These are phyloP conservation scores for Halophytophthora polymorphica DNA, from an alignment of 352 stramenopile genomes.

Conservation along the genomic window DNA sequence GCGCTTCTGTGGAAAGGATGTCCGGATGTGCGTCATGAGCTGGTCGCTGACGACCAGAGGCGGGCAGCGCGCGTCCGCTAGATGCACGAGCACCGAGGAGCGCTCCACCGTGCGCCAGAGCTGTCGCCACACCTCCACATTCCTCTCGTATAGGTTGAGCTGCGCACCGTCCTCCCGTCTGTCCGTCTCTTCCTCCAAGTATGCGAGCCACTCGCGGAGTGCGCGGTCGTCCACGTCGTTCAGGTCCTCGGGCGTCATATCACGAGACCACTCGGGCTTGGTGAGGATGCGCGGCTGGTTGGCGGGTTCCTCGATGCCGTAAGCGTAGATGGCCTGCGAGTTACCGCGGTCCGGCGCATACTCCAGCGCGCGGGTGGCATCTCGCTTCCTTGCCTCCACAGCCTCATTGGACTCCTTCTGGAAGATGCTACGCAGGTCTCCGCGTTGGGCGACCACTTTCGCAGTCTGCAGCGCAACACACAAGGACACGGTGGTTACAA, in stretches of 20 bases:
- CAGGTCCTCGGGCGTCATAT: slow-evolving; percentile 68
- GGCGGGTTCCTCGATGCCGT: slow-evolving; percentile 43
- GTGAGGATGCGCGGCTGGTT: slow-evolving; percentile 67
- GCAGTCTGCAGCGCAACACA: neutral
- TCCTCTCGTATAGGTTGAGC: slow-evolving; percentile 79
- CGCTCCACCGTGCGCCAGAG: slow-evolving; percentile 81
- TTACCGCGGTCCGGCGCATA: slow-evolving; percentile 59
- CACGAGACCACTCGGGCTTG: slow-evolving; percentile 59
- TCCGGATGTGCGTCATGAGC: slow-evolving; percentile 48
- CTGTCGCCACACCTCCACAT: slow-evolving; percentile 81
- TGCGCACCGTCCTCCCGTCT: slow-evolving; percentile 15
- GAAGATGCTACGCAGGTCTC: slow-evolving; percentile 73
- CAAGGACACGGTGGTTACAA: neutral
- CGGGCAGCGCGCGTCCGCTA: slow-evolving; percentile 69
- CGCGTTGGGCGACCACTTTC: slow-evolving; percentile 28
- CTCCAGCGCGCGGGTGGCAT: slow-evolving; percentile 57
- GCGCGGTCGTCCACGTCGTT: slow-evolving; percentile 46
- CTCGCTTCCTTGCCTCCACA: slow-evolving; percentile 63
- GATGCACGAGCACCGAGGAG: slow-evolving; percentile 70
- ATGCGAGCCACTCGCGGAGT: slow-evolving; percentile 55
- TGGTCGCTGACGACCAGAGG: slow-evolving; percentile 70
- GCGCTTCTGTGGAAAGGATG: slow-evolving; percentile 71
- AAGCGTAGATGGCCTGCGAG: slow-evolving; percentile 72
- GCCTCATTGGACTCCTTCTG: slow-evolving; percentile 47
- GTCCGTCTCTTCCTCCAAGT: slow-evolving; percentile 23